Base-by-base conservation (phyloP, 805 yeast genomes). In the Wickerhamiella occidentalis region DNA sequence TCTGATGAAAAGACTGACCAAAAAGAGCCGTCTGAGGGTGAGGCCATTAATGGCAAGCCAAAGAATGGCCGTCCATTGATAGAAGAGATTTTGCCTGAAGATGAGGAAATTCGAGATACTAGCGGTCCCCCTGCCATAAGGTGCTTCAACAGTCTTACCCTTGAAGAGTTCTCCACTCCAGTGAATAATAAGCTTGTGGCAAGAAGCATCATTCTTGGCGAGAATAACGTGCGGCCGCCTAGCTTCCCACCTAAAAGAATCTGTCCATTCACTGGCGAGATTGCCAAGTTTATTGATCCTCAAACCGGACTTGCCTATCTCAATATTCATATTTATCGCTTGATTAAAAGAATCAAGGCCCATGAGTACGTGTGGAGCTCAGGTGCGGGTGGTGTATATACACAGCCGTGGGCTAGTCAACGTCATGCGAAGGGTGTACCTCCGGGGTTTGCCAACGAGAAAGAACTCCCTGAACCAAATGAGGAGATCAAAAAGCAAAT, bases 201-300 rank as follows among this genome's bases (percentile, higher is more conserved):
- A 9, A 66, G 67, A 29, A 53, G 58, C 2, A 61, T 65, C n/a
- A 60, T 84, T n/a, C 72, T 85, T 55, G 94, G 94, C 1, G 49
- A 51, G 5, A 42, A 48, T 1, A 55, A 53, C 1, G 54, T 59
- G 7, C 17, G 18, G 22, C 21, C 44, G 7, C 47, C 40, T 9
- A 18, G 21, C 11, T 41, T 46, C 26, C 37, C 84, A 72, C 72
- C 72, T 47, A 79, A 77, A 63, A 72, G 58, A 75, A 78, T 64
- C 65, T 72, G 58, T 82, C 95, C 71, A 22, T 78, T 88, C 40
- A 79, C 86, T 2, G 95, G 95, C 2, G 74, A 74, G 45, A 80
- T 79, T 43, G 94, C 92, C 15, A 75, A 78, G 59, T 90, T 85
- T 64, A 79, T 82, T 55, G 97, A 90, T 68, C 97, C 97, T 0